Evolutionary conservation across 2,329 filamentous ascomycete genomes (phyloP).

Genomic region (Diaporthe amygdali): DNA sequence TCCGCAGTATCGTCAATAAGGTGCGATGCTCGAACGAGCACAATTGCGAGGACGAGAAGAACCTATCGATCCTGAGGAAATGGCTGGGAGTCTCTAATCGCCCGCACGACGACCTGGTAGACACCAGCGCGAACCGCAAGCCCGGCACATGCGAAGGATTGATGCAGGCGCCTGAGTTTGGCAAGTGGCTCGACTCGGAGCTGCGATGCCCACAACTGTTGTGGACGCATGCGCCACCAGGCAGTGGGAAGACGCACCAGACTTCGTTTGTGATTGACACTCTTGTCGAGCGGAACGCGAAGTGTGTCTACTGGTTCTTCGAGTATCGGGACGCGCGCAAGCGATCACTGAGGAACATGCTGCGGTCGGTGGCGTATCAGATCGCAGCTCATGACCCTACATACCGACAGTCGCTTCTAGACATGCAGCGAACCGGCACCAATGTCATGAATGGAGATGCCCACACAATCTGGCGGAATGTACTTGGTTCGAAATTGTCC

Average conservation of each 20-base stretch:
- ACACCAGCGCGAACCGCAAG: constrained; percentile 10
- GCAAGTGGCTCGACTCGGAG: constrained; percentile 4
- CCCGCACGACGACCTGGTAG: constrained; percentile 21
- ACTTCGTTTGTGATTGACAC: constrained; percentile 26
- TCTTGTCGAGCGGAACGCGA: background rate
- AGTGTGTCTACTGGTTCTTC: constrained; percentile 26
- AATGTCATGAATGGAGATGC: constrained; percentile 1
- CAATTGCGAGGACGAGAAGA: background rate
- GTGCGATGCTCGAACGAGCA: constrained; percentile 1
- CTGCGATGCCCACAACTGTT: constrained; percentile 4
- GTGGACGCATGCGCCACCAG: constrained; percentile 21
- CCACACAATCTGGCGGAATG: background rate
- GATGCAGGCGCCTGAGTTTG: constrained; percentile 14
- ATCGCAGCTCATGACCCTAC: constrained; percentile 14
- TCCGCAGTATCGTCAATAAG: constrained; percentile 26
- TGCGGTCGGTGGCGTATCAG: constrained; percentile 25
- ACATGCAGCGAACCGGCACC: background rate
- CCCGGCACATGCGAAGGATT: constrained; percentile 23
- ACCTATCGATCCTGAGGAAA: background rate
- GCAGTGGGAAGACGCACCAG: constrained; percentile 26
- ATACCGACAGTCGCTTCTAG: background rate
- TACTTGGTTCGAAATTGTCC: background rate
- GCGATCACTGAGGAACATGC: constrained; percentile 22
- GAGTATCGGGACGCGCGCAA: constrained; percentile 23
- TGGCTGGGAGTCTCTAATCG: background rate